Evolutionary conservation across 1,284 basidiomycete species (phyloP).

Genomic region (Ustilago crameri): DNA sequence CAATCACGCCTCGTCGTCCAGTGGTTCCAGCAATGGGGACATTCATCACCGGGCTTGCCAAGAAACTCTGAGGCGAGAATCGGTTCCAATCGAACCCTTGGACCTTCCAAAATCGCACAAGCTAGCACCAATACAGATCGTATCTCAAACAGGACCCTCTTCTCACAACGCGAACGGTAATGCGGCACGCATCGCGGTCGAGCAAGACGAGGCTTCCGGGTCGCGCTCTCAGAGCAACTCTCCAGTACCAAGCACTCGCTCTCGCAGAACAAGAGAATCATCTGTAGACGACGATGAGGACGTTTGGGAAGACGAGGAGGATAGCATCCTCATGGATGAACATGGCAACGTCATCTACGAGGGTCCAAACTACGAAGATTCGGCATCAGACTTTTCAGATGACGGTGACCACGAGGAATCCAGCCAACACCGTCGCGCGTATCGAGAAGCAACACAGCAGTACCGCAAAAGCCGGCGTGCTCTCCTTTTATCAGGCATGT

Average conservation of each 20-base stretch:
- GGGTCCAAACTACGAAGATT: slow-evolving; percentile 27
- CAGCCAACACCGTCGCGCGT: slow-evolving; percentile 29
- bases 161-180: no score
- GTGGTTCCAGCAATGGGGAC: not conserved
- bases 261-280: slow-evolving; percentile 1
- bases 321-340: slow-evolving; percentile 25
- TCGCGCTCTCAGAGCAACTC: slow-evolving; percentile 18
- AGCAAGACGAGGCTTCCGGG: not conserved
- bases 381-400: slow-evolving; percentile 34
- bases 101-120: not conserved
- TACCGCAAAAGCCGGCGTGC: slow-evolving; percentile 49
- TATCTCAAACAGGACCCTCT: not conserved
- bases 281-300: slow-evolving; percentile 41
- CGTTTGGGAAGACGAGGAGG: slow-evolving; percentile 48
- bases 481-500: slow-evolving; percentile 42
- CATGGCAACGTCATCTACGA: slow-evolving; percentile 36
- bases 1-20: not conserved
- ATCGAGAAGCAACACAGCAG: slow-evolving; percentile 44
- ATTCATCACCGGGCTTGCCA: slow-evolving; percentile 12
- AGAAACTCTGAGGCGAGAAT: slow-evolving; percentile 23
- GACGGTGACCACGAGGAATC: slow-evolving; percentile 23
- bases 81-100: not conserved
- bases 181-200: not conserved
- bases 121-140: not conserved
- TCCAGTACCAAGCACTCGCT: slow-evolving; percentile 2